Base-by-base conservation (phyloP, 2,329 filamentous ascomycete genomes). In the Neofusicoccum sp. region DNA sequence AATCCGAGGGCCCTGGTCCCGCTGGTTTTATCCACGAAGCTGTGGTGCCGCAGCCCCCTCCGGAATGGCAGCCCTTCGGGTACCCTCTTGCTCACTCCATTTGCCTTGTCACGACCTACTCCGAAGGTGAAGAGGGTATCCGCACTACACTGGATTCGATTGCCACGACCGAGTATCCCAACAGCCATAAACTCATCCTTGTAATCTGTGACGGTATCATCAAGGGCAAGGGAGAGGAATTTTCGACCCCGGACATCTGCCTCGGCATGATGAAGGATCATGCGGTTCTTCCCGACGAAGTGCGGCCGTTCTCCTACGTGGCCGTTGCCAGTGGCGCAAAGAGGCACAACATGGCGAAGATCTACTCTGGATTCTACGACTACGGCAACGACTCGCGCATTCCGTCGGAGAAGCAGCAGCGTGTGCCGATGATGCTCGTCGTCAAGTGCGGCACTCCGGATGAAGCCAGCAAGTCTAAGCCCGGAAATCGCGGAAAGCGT, bases 261-360 rank as follows among this genome's bases (percentile, higher is more conserved):
- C 79, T 99, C 60, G 82, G 86, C 69, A 99, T 99, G 95, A 90
- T 99, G 87, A 95, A 89, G 72, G 95, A 99, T 68, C 88, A 91
- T 70, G 88, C 91, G 2, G 83, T 92, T 6, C 84, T 86, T 5
- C 88, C 87, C 0, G 86, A 96, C 30, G 88, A 97, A 62, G 95
- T 98, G 1, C 83, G 91, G 69, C 84, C 92, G 0, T 97, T 92
- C 76, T 98, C 93, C 0, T 99, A 99, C 67, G 95, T 99, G 56
- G 96, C 95, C 11, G 93, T 99, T 34, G 91, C 95, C 41, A 95
- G 90, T 72, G 95, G 95, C 62, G 90, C 93, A 51, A 99, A 99
- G 81, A 88, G 95, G 69, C 96, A 99, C 85, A 99, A 98, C 78
- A 99, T 98, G 95, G 93, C 95, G 68, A 97, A 98, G 82, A 87